These are phyloP conservation scores for Nemania serpens DNA, from an alignment of 2,329 filamentous ascomycete genomes.

Conservation along the genomic window DNA sequence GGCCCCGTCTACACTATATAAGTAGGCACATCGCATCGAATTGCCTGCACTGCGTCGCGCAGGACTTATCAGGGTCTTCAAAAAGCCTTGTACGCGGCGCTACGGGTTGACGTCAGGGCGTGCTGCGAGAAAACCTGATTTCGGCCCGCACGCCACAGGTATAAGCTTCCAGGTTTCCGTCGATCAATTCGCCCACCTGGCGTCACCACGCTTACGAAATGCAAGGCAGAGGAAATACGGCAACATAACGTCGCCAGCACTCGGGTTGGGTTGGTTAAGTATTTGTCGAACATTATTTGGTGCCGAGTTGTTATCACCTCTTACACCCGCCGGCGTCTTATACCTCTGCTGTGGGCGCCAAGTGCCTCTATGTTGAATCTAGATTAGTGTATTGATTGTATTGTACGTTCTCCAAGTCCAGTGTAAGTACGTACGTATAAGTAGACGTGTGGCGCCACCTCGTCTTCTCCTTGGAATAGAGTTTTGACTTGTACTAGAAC, in stretches of 20 bases:
- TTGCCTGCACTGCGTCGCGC: no score
- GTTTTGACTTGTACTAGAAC: no score
- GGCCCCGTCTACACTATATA: constrained; percentile 3
- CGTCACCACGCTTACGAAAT: constrained; percentile 18
- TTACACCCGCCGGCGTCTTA: no score
- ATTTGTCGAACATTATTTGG: neutral
- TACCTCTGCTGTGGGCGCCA: no score
- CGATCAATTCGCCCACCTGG: constrained; percentile 26
- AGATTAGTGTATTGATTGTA: no score
- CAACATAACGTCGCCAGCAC: neutral
- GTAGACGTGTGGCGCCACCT: no score
- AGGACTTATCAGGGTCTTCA: constrained; percentile 2
- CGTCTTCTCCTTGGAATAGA: no score
- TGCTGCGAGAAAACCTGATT: constrained; percentile 28
- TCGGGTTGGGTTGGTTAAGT: no score
- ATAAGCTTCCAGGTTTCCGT: constrained; percentile 10
- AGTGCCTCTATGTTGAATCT: no score
- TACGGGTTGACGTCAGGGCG: constrained; percentile 26
- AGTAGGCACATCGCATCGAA: no score
- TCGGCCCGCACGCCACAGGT: constrained; percentile 12
- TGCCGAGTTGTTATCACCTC: neutral
- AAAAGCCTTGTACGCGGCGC: constrained; percentile 11
- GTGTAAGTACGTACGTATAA: no score
- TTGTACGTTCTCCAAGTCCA: no score
- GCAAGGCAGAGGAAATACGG: neutral